phyloP scores from a whole-genome alignment of 2,329 filamentous ascomycete genomes.

The Septoria petroselini region DNA sequence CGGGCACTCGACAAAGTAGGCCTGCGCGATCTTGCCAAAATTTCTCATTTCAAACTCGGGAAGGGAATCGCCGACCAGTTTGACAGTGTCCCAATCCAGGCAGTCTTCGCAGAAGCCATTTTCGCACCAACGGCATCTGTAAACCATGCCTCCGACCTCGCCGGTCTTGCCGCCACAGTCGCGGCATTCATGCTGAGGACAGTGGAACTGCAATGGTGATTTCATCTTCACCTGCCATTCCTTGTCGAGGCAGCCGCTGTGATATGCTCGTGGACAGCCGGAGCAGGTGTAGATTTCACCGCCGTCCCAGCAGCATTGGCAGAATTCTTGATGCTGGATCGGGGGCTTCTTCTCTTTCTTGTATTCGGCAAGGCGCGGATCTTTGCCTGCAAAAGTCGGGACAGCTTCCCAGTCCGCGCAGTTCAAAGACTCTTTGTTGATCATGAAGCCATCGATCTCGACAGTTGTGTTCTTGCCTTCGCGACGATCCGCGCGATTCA shows the following conservation, averaged over 20 bases:
- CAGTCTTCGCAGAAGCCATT: conserved; percentile 59
- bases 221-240: conserved; percentile 44
- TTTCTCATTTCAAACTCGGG: conserved; percentile 53
- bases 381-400: conserved; percentile 55
- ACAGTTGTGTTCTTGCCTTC: conserved; percentile 58
- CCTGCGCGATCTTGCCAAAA: conserved; percentile 43
- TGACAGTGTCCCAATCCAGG: conserved; percentile 51
- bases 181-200: conserved; percentile 55
- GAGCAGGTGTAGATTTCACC: conserved; percentile 51
- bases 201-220: conserved; percentile 49
- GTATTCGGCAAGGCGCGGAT: conserved; percentile 51
- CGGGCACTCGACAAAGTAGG: conserved; percentile 54
- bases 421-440: conserved; percentile 55
- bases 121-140: conserved; percentile 56
- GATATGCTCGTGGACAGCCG: conserved; percentile 55
- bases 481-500: conserved; percentile 48
- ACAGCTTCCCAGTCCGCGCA: conserved; percentile 58
- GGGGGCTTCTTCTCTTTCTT: conserved; percentile 49
- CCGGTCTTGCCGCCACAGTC: conserved; percentile 53
- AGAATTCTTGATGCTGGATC: conserved; percentile 52
- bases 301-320: conserved; percentile 52
- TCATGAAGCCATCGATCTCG: conserved; percentile 54
- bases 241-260: conserved; percentile 49
- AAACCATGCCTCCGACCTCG: conserved; percentile 50
- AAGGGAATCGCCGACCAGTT: conserved; percentile 52